Base-by-base conservation (phyloP, 768 basidiomycete genomes). In the Boletus subcaerulescens region DNA sequence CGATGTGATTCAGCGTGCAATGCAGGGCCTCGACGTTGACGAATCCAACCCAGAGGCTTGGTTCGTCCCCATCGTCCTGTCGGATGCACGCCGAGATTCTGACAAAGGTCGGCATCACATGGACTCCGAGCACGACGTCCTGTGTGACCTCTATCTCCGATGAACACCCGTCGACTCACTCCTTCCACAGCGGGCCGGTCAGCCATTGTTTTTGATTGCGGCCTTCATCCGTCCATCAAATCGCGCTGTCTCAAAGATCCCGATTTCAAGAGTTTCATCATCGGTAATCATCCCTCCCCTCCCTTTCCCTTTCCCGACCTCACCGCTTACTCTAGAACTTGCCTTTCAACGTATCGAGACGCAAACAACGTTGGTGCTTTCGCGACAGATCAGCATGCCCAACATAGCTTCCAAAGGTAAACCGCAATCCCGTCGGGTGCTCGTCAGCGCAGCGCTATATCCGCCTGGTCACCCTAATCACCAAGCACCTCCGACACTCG, bases 351-450 rank as follows among this genome's bases (percentile, higher is more conserved):
- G 81, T 10, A 80, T 88, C 44, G 86, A 89, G 71, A 76, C 77
- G 0, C 84, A 87, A 57, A 77, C 80, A 9, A 63, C 75, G 5
- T 64, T 89, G n/a, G 59, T 74, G 0, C 78, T 91, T 42, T 89
- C 89, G 1, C 81, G 88, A 22, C 76, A 81, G 45, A 82, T 92
- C 56, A 79, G 79, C 22, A 86, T 80, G 0, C 90, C 90, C 6
- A 93, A 92, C 68, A 89, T 93, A 49, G 71, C 79, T 4, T 83
- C 84, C 49, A 93, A 92, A 67, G 90, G 90, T n/a, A 80, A 77
- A 61, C 79, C 86, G 2, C 63, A 65, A 26, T 77, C 83, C 14
- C 82, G 89, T 33, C 79, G 77, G 13, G 83, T 83, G 2, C 65
- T 74, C 40, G 74, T 91, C 24, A 86, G 86, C 5, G 60, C 74